Conservation (phyloP, 768 basidiomycete species). For the Postia placenta region DNA sequence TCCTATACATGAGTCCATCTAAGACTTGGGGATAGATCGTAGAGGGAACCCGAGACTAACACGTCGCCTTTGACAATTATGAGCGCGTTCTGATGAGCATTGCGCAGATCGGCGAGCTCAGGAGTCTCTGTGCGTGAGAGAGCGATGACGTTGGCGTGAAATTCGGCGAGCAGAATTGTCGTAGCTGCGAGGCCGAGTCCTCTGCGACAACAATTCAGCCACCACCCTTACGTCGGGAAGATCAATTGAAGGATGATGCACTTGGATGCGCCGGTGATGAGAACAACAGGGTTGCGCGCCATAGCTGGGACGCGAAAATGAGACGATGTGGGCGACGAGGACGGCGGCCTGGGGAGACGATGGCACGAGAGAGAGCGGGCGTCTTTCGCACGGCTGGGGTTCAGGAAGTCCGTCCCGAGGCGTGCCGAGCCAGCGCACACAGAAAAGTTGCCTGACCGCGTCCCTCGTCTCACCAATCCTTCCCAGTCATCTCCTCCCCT, state of each 20-base stretch:
- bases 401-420: conserved; percentile 14
- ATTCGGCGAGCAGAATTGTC: conserved; percentile 53
- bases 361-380: neutral
- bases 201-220: conserved; percentile 22
- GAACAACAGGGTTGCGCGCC: conserved; percentile 48
- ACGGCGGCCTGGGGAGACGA: conserved; percentile 4
- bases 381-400: conserved; percentile 4
- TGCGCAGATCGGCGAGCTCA: conserved; percentile 52
- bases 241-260: conserved; percentile 21
- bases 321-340: conserved; percentile 1
- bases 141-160: conserved; percentile 66
- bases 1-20: conserved; percentile 33
- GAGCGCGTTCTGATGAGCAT: conserved; percentile 34
- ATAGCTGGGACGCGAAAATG: conserved; percentile 3
- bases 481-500: conserved; percentile 19
- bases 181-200: conserved; percentile 81
- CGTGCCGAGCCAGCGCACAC: conserved; percentile 18
- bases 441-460: conserved; percentile 17
- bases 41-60: conserved; percentile 37
- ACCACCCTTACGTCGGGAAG: conserved; percentile 3
- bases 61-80: conserved; percentile 66
- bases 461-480: conserved; percentile 12
- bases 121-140: conserved; percentile 64
- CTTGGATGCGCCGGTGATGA: conserved; percentile 87
- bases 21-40: neutral